Base-by-base conservation (phyloP, 352 stramenopile species). In the Pythium oligandrum region DNA sequence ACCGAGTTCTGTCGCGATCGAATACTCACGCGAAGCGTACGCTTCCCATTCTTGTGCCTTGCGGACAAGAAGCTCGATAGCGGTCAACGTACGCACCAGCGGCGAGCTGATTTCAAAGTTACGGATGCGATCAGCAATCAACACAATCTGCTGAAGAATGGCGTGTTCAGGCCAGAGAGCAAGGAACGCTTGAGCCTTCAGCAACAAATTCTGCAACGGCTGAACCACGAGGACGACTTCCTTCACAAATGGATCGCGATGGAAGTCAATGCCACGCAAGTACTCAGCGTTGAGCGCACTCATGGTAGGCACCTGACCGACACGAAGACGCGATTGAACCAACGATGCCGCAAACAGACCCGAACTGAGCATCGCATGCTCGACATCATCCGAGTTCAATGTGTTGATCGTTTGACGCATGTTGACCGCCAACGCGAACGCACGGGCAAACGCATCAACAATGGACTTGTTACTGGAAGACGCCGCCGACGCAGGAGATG, bases 41-140 rank as follows among this genome's bases (percentile, higher is more conserved):
- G 96, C 86, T 57, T 99, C 96, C 98, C 98, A 99, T 40, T 99
- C 97, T 66, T 99, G 96, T 4, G 97, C 86, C 55, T 98, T 97
- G 17, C 87, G 80, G 30, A 99, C 69, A 38, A 99, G 71, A 2
- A 99, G 70, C 67, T 99, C 96, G 8, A 99, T 74, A 32, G 95
- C 96, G 39, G 88, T 93, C 38, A 99, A 79, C 9, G 97, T 92
- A 32, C 97, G 96, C 17, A 85, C 83, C 4, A 96, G 61, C 2
- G 86, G 86, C 0, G 82, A 90, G 37, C 77, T 88, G 49, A 94
- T 92, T 53, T 89, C 80, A 43, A 96, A 93, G 59, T 94, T 91
- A 7, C 83, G 80, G 39, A 96, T 92, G 6, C 83, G 74, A 48
- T 95, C 82, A 5, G 82, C 83, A 32, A 99, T 91, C 26, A 96